Conservation (phyloP, 2,329 filamentous ascomycete species). For the Fusarium nodosum region DNA sequence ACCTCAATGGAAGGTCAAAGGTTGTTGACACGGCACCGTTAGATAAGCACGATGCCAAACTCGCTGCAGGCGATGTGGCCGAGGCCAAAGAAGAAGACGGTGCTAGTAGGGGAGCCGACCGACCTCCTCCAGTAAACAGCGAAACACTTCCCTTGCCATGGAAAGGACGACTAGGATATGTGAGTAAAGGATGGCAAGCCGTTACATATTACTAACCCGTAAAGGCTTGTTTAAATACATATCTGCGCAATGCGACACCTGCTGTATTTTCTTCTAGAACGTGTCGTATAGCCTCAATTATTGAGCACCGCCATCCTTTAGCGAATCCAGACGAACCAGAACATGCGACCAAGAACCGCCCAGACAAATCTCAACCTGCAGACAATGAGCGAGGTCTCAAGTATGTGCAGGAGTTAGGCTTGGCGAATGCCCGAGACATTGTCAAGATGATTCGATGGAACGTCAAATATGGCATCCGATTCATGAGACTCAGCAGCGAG, state of each 20-base stretch:
- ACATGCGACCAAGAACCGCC: conserved; percentile 87
- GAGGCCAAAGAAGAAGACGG: conserved; percentile 45
- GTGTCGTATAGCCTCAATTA: conserved; percentile 88
- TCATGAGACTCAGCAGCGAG: conserved; percentile 91
- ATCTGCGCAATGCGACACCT: conserved; percentile 83
- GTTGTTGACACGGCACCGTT: conserved; percentile 30
- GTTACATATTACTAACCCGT: conserved; percentile 22
- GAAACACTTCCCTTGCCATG: conserved; percentile 87
- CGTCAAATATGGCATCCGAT: conserved; percentile 89
- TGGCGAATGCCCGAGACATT: conserved; percentile 87
- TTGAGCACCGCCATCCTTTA: conserved; percentile 89
- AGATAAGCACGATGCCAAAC: conserved; percentile 44
- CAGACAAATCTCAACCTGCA: conserved; percentile 78
- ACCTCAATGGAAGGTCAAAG: conserved; percentile 10
- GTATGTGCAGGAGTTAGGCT: conserved; percentile 81
- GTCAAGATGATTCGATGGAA: conserved; percentile 93
- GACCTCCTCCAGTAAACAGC: conserved; percentile 85
- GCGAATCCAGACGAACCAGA: conserved; percentile 80
- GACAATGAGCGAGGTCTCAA: conserved; percentile 75
- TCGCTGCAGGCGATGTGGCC: conserved; percentile 40
- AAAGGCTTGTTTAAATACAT: conserved; percentile 91
- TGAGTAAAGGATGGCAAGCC: conserved; percentile 57
- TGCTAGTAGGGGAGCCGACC: conserved; percentile 57
- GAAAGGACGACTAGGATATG: conserved; percentile 91
- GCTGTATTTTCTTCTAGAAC: conserved; percentile 92